Evolutionary conservation across 2,329 filamentous ascomycete genomes (phyloP).

Genomic region (Samsoniella hepiali): DNA sequence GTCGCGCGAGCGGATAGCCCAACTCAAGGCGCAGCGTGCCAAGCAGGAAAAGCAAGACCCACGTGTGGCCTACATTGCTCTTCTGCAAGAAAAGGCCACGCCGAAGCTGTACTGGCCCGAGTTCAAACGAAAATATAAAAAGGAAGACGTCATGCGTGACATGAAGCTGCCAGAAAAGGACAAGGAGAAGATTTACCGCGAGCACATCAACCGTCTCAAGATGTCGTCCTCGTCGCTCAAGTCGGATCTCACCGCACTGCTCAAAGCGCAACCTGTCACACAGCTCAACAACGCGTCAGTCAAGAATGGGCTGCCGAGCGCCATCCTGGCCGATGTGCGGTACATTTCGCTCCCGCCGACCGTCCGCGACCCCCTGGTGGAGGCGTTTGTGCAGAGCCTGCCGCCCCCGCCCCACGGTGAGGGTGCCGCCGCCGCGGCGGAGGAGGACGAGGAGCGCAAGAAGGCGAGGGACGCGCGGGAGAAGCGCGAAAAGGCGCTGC

Average conservation of each 20-base stretch:
- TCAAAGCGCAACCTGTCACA: slow-evolving; percentile 58
- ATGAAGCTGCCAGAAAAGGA: slow-evolving; percentile 69
- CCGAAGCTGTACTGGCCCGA: slow-evolving; percentile 97
- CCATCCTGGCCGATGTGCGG: slow-evolving; percentile 63
- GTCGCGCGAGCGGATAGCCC: slow-evolving; percentile 72
- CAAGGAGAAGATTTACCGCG: slow-evolving; percentile 74
- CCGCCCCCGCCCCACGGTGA: slow-evolving; percentile 52
- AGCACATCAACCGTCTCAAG: slow-evolving; percentile 66
- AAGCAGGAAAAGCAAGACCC: slow-evolving; percentile 80
- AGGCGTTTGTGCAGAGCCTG: slow-evolving; percentile 63
- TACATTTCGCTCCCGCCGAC: slow-evolving; percentile 64
- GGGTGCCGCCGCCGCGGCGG: slow-evolving; percentile 47
- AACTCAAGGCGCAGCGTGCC: slow-evolving; percentile 68
- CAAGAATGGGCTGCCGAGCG: slow-evolving; percentile 55
- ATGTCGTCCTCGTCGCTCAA: slow-evolving; percentile 64
- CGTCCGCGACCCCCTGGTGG: slow-evolving; percentile 61
- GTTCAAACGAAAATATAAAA: slow-evolving; percentile 87
- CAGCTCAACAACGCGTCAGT: slow-evolving; percentile 59
- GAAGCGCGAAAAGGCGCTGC: slow-evolving; percentile 63
- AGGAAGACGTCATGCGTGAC: slow-evolving; percentile 77
- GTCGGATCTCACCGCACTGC: slow-evolving; percentile 62
- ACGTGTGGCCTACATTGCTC: slow-evolving; percentile 73
- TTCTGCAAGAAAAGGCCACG: slow-evolving; percentile 78
- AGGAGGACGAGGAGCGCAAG: slow-evolving; percentile 48
- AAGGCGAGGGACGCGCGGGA: slow-evolving; percentile 50